Base-by-base conservation (phyloP, 176 grass and related monocot genomes). In the Melocanna baccifera region DNA sequence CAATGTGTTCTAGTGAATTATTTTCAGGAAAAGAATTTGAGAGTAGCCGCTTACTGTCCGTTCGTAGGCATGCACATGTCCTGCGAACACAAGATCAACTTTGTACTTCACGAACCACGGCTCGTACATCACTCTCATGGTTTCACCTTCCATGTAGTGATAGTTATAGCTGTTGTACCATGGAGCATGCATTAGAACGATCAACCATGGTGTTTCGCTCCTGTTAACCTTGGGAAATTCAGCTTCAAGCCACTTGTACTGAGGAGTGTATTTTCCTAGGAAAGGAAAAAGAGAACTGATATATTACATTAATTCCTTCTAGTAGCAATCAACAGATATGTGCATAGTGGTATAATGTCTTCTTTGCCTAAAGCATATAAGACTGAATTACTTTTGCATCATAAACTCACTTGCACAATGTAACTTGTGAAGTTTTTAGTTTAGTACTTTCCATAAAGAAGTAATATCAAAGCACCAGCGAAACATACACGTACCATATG, bases 111-210 rank as follows among this genome's bases (percentile, higher is more conserved):
- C 92, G 14, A 98, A 95, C 95, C 92, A 98, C 4, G 69, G 72
- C 78, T 98, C 95, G 15, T 87, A 98, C 82, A 98, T 91, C 19
- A 98, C 95, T 87, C 92, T 85, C 96, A 98, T 98, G 71, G 76
- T 88, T 79, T 98, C 92, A 22, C 96, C 96, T 85, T 98, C 95
- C 96, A 98, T 98, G 62, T 93, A 95, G 62, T 95, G 96, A 53
- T 98, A 93, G 76, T 95, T 93, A 48, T 98, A 94, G 87, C 95
- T 98, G 80, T 98, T 98, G 53, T 98, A 98, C 95, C 92, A 98
- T 15, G 96, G 96, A 39, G 96, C 76, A 22, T 98, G 96, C 92
- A 95, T 82, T n/a, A 98, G 86, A 26, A 95, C 87, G 14, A 98
- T 95, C 85, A 98, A 67, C 96, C 96, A 98, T 23, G 96, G 96